Evolutionary conservation across 73 alveolate genomes (phyloP).

Genomic region (Paraurostyla sp.): DNA sequence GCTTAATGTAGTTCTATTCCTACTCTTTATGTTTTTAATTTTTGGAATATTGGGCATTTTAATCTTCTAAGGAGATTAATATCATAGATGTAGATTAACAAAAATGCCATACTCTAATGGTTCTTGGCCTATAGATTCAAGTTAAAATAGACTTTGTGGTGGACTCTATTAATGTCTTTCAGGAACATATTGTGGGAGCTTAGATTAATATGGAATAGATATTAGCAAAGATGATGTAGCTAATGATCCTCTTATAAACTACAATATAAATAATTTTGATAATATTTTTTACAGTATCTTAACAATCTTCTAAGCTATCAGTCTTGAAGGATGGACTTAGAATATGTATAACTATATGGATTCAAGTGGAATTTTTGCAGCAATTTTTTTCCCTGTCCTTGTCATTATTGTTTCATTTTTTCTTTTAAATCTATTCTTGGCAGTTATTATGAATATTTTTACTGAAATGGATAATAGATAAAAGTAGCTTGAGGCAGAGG

Average conservation of each 20-base stretch:
- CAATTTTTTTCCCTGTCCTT: conserved; percentile 22
- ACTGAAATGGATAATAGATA: conserved; percentile 62
- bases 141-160: conserved; percentile 48
- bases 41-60: conserved; percentile 85
- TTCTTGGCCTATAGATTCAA: conserved; percentile 49
- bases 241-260: conserved; percentile 45
- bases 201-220: background rate
- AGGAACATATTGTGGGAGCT: conserved; percentile 56
- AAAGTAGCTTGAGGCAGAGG: background rate
- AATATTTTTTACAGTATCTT: conserved; percentile 78
- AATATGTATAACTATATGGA: conserved; percentile 72
- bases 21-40: conserved; percentile 69
- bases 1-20: conserved; percentile 73
- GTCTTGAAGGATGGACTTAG: conserved; percentile 89
- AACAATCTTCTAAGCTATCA: conserved; percentile 82
- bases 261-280: conserved; percentile 83
- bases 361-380: conserved; percentile 44
- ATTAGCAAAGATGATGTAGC: conserved; percentile 18
- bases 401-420: conserved; percentile 64
- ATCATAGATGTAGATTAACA: conserved; percentile 71
- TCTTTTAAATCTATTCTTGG: conserved; percentile 62
- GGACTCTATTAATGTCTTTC: conserved; percentile 16
- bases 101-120: background rate
- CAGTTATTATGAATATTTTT: conserved; percentile 69
- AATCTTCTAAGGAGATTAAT: conserved; percentile 75